These are phyloP conservation scores for Agaricus subrufescens DNA, from an alignment of 768 basidiomycete genomes.

Conservation along the genomic window DNA sequence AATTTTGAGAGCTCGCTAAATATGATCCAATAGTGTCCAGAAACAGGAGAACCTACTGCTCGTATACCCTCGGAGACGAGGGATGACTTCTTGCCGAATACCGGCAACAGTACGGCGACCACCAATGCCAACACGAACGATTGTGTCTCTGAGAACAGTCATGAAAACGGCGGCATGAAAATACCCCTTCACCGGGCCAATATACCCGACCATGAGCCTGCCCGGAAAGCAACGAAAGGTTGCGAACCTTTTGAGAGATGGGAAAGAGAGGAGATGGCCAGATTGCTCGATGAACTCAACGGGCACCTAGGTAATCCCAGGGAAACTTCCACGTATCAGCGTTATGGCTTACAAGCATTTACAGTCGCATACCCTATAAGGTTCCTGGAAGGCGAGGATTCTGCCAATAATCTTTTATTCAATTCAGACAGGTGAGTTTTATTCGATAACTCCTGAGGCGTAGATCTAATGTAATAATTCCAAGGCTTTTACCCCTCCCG, in stretches of 20 bases:
- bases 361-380: conserved; percentile 79
- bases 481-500: conserved; percentile 64
- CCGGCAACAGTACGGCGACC: conserved; percentile 17
- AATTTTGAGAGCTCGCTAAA: neutral
- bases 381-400: conserved; percentile 92
- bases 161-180: conserved; percentile 22
- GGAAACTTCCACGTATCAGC: neutral
- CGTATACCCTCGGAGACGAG: conserved; percentile 57
- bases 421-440: conserved; percentile 69
- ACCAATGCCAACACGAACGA: conserved; percentile 22
- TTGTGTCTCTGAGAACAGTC: conserved; percentile 23
- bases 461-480: conserved; percentile 1
- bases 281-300: conserved; percentile 63
- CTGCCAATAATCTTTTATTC: conserved; percentile 90
- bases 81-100: conserved; percentile 30
- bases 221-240: conserved; percentile 36
- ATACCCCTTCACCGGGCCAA: conserved; percentile 14
- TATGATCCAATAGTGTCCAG: conserved; percentile 33
- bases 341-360: conserved; percentile 5
- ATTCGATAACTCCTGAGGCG: neutral
- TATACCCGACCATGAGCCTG: conserved; percentile 17
- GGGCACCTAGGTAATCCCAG: conserved; percentile 79
- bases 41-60: conserved; percentile 42
- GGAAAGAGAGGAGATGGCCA: conserved; percentile 91
- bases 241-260: conserved; percentile 74